Evolutionary conservation across 2,329 filamentous ascomycete genomes (phyloP).

Genomic region (Pseudogymnoascus sp.): DNA sequence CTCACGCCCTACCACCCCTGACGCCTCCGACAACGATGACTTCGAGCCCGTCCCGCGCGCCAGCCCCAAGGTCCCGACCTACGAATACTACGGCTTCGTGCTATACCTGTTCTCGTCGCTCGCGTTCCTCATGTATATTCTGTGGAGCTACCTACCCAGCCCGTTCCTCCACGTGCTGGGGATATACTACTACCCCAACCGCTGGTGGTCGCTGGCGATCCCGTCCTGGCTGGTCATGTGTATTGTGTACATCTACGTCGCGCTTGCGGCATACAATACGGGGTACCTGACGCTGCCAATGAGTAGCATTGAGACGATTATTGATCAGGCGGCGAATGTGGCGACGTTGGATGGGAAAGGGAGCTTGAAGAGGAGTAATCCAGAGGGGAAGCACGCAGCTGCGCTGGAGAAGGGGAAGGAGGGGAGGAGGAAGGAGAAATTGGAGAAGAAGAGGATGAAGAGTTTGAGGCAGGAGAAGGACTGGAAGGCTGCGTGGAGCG

Average conservation of each 20-base stretch:
- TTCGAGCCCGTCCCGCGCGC: constrained; percentile 67
- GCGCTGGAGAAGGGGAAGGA: constrained; percentile 30
- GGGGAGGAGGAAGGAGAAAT: constrained; percentile 29
- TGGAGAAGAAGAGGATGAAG: constrained; percentile 29
- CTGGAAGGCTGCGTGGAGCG: constrained; percentile 81
- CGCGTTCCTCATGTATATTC: constrained; percentile 62
- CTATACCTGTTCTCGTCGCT: constrained; percentile 84
- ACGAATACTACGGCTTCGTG: constrained; percentile 98
- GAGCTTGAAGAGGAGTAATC: constrained; percentile 32
- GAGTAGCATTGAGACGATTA: constrained; percentile 74
- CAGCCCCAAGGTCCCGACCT: constrained; percentile 91
- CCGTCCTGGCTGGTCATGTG: constrained; percentile 84
- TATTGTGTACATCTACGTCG: constrained; percentile 88
- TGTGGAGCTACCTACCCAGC: constrained; percentile 79
- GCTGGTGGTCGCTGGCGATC: constrained; percentile 94
- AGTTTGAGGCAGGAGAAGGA: constrained; percentile 37
- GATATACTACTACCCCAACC: constrained; percentile 92
- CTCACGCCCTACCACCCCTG: constrained; percentile 86
- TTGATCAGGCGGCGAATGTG: constrained; percentile 81
- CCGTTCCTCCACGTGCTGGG: constrained; percentile 88
- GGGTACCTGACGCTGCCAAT: constrained; percentile 78
- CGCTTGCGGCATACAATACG: constrained; percentile 82
- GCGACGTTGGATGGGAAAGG: constrained; percentile 72
- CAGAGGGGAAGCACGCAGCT: constrained; percentile 26
- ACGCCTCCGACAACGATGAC: constrained; percentile 80